Evolutionary conservation across 352 stramenopile species (phyloP), one percentile per base, ranked within the genome.

Genomic region (Pythium dissimile): DNA sequence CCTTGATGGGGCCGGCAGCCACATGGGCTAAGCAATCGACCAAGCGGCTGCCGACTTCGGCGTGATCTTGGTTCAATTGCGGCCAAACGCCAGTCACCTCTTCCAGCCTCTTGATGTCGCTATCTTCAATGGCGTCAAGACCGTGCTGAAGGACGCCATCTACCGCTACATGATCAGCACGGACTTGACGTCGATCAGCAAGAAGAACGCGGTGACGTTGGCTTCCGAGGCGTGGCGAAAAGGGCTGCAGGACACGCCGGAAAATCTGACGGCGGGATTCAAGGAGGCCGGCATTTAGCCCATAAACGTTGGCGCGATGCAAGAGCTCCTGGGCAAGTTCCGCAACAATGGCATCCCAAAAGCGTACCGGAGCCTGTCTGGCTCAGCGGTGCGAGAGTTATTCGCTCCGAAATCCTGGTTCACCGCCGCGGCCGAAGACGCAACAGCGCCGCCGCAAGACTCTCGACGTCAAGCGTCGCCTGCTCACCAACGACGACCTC

Each of bases 21-120:
- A 59, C 38, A 59, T 59, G 51, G 31, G 39, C 20, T 30, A 31
- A 28, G 18, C 13, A 5, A 55, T 56, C 12, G 43, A 62, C 32
- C 30, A 21, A 6, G 31, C 21, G 11, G 51, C 51, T n/a, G 30
- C 20, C 5, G 8, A 42, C 10, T 10, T 45, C 45, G 51, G 51
- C 20, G 51, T 59, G 11, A 4, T 27, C 5, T 31, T 59, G 8
- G 41, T 59, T 24, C 51, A 59, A 23, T 18, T 59, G 16, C 45
- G 31, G 28, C 18, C 54, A 11, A 62, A 62, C 23, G 15, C 54
- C 5, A 62, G 54, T 24, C 42, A 62, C 23, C 48, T 62, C 13
- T 62, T 37, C 32, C 43, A 62, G 43, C 54, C 54, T 13, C 42
- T 62, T 5, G 54, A 62, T 44, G 54, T 62, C 3, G 54, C 18